Evolutionary conservation across 2,329 filamentous ascomycete species (phyloP).

Genomic region (Trichoderma guizhouense): DNA sequence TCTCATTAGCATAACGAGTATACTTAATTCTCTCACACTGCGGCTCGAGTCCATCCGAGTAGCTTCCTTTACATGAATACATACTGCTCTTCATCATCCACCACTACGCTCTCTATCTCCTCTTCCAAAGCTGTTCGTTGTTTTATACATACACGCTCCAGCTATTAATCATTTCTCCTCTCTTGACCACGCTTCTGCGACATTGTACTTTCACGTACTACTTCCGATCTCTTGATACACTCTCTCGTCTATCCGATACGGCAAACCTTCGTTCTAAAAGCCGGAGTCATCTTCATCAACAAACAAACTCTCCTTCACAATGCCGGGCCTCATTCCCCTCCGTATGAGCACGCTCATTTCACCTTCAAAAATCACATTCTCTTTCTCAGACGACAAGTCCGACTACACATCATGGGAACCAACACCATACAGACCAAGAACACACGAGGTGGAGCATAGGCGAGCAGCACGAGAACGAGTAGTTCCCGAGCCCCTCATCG

Average conservation of each 20-base stretch:
- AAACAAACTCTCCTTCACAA: constrained; percentile 16
- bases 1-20: not conserved
- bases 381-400: constrained; percentile 1
- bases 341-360: constrained; percentile 25
- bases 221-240: not conserved
- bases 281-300: not conserved
- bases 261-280: not conserved
- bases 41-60: not conserved
- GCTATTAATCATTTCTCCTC: not conserved
- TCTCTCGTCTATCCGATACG: not conserved
- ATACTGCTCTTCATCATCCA: not conserved
- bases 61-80: not conserved
- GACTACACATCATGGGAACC: not conserved
- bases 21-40: not conserved
- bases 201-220: not conserved
- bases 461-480: not conserved
- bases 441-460: not conserved
- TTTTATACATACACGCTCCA: not conserved
- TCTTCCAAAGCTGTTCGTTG: not conserved
- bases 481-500: constrained; percentile 21
- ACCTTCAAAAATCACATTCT: constrained; percentile 7
- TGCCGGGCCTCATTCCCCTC: constrained; percentile 34
- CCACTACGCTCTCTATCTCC: not conserved
- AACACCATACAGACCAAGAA: not conserved
- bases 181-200: not conserved